phyloP scores from a whole-genome alignment of 108 stramenopile species.

The Fragilariopsis cylindrus region DNA sequence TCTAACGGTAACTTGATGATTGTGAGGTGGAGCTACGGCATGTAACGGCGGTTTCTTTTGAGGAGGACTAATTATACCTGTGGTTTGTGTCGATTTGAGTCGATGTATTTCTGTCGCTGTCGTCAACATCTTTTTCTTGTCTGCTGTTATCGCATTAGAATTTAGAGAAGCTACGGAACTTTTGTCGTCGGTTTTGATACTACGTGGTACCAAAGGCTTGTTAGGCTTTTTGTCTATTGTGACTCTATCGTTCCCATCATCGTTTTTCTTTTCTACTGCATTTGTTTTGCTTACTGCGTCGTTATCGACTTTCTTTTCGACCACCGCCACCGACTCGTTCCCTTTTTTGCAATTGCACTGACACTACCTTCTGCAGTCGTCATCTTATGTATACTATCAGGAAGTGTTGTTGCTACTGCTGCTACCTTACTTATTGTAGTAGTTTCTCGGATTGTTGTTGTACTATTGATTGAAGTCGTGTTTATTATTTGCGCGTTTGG shows the following conservation, averaged over 20 bases:
- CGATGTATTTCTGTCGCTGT: neutral
- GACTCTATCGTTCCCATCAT: slow-evolving; percentile 39
- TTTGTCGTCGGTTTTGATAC: neutral
- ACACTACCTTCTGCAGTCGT: no score
- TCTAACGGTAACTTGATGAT: slow-evolving; percentile 1
- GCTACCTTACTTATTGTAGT: neutral
- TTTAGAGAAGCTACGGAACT: neutral
- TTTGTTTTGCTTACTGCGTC: neutral
- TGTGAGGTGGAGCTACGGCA: slow-evolving; percentile 12
- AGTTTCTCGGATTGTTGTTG: neutral
- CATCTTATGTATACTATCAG: neutral
- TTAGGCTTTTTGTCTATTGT: slow-evolving; percentile 21
- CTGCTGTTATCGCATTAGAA: neutral
- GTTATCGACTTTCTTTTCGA: slow-evolving; percentile 2
- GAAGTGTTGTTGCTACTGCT: neutral
- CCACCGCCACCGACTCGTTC: no score
- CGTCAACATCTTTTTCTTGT: neutral
- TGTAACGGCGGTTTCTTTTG: neutral
- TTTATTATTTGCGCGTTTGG: slow-evolving; percentile 2
- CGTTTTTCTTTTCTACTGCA: neutral
- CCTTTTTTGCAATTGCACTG: no score
- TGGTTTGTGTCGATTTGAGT: neutral
- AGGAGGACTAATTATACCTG: neutral
- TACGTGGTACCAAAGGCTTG: slow-evolving; percentile 20
- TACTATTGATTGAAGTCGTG: slow-evolving; percentile 5